Base-by-base conservation (phyloP, 2,329 filamentous ascomycete genomes). In the Chalaropsis ovoidea region DNA sequence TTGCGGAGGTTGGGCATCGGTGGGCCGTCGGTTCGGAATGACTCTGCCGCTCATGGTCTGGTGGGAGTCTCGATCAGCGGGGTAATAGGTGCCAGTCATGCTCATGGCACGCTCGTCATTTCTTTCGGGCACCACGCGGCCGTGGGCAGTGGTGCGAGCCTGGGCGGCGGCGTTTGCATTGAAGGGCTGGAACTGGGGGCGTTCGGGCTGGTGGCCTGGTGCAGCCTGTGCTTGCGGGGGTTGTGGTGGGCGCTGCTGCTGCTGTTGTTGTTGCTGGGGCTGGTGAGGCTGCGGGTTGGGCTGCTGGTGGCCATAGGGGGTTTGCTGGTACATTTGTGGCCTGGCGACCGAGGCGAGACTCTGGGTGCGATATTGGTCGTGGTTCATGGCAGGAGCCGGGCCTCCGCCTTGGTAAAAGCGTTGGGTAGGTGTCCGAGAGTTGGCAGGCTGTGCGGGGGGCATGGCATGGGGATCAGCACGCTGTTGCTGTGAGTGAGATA, bases 91-190 rank as follows among this genome's bases (percentile, higher is more conserved):
- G 10, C 89, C 90, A 4, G 88, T 94, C 87, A 99, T 87, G 58
- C 93, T 96, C 94, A 97, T 97, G 69, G 94, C 86, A 67, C 94
- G 85, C 75, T 97, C 93, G 71, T 95, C 90, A 68, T 92, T 88
- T 64, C 93, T 86, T 73, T 96, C 92, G 1, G 94, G 94, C 8
- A 99, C 91, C 43, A 94, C 81, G 68, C 94, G 84, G 41, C 94
- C 94, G 74, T 96, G 92, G 8, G 92, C 90, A 2, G 94, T 99
- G 61, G 90, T 95, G 68, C 87, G 82, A 1, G 90, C 86, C 70
- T 85, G 66, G 22, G 66, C 49, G 45, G 66, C 66, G 17, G 66
- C 45, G 45, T 60, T 64, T n/a, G 61, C 61, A 45, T 67, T 67
- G 19, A 65, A 65, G 13, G 62, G 66, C 56, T 65, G 62, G 58